Evolutionary conservation across 768 basidiomycete genomes (phyloP), one percentile per base, ranked within the genome.

Genomic region (Arthromyces matolae): DNA sequence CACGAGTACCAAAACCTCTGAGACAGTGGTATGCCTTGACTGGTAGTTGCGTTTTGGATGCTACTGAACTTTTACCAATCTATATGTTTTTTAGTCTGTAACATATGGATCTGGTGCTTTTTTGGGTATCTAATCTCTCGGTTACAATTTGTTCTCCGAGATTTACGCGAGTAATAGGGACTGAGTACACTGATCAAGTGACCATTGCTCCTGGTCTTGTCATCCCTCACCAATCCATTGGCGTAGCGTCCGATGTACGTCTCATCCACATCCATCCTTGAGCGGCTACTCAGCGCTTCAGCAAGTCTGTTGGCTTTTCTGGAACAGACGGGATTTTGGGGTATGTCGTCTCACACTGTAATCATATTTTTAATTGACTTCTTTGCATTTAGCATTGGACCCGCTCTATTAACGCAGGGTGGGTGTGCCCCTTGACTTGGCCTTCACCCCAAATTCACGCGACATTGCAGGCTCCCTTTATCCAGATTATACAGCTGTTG

Each of bases 281-380:
- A 5, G 13, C 20, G 12, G 19, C 25, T 23, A 43, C 35, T 38
- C 36, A 20, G 20, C 22, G 3, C 46, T 31, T 33, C 8, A n/a
- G 22, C 28, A 61, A n/a, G 63, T 68, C 76, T 1, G 19, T 35
- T 4, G 83, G 76, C 8, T 75, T 78, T 57, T 19, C 43, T 0
- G 76, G 72, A 25, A 69, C 78, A 23, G 83, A 86, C 52, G 84
- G 83, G 7, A 84, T 85, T 49, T 50, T 85, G 16, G 83, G 83
- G 80, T 83, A 47, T 23, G 69, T 56, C 5, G 3, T n/a, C 14
- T 31, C 31, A 8, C 32, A 33, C 23, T n/a, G 23, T 38, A 18
- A 19, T 33, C 50, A 24, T 3, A n/a, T 24, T 33, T 19, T 38
- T 25, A 27, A 24, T 37, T 57, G 4, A 57, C 14, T 29, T 22